Conservation (phyloP, 164 flowering plant genomes). For the Aristolochia fimbriata region DNA sequence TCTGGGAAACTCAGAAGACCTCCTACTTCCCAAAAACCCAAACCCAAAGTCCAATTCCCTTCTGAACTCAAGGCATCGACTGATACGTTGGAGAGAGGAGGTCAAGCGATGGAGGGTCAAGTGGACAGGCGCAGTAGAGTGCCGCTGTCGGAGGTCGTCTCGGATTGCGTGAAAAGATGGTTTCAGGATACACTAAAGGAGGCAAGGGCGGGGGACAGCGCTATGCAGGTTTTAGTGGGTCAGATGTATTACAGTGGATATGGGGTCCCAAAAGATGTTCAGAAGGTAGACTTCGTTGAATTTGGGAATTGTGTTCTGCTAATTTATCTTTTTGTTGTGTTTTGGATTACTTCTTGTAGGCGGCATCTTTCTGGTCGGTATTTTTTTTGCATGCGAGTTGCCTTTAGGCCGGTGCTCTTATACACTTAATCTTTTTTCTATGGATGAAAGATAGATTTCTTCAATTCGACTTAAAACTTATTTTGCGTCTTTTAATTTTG, state of each 20-base stretch:
- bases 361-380: not conserved
- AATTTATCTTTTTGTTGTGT: not conserved
- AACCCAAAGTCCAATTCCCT: conserved; percentile 3
- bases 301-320: not conserved
- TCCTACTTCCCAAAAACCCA: conserved; percentile 12
- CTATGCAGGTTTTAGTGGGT: conserved; percentile 84
- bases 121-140: conserved; percentile 14
- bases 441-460: no score
- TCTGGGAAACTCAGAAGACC: conserved; percentile 1
- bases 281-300: conserved; percentile 35
- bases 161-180: conserved; percentile 74
- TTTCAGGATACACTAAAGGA: conserved; percentile 77
- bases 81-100: not conserved
- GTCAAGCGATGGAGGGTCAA: conserved; percentile 10
- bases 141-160: conserved; percentile 61
- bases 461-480: no score
- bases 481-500: no score
- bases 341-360: not conserved
- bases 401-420: no score
- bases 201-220: conserved; percentile 70
- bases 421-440: no score
- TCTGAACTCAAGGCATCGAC: conserved; percentile 7
- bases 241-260: conserved; percentile 92
- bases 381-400: not conserved
- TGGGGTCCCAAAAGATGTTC: conserved; percentile 57